Base-by-base conservation (phyloP, 306 rosid genomes). In the Medicago truncatula region DNA sequence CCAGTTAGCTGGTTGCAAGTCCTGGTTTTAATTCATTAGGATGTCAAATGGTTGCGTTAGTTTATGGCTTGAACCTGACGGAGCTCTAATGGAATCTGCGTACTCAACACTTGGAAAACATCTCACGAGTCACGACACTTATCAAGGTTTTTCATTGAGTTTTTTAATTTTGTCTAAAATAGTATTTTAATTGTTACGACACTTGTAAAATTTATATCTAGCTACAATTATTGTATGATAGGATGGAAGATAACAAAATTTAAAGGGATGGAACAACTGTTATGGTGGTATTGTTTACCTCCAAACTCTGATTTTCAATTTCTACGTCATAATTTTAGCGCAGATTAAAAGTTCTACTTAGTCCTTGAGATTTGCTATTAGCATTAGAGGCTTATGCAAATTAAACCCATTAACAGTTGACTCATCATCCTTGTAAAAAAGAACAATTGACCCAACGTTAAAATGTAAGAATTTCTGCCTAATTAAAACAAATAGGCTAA, bases 241-340 rank as follows among this genome's bases (percentile, higher is more conserved):
- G 62, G 56, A 65, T 73, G 59, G 74, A 70, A 47, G 20, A 36
- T 38, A 36, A 60, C 40, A 0, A 72, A 64, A 73, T 65, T 78
- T 41, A 74, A 68, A 59, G 34, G 60, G 43, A 25, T 53, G 75
- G 54, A 73, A 23, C 52, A 46, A 25, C 70, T 66, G 8, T 21
- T 73, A 10, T 17, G 21, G 31, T 56, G 5, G 6, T 59, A 40
- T 56, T 18, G 49, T 52, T 69, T 39, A 23, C 52, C 53, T 72
- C 56, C 73, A 71, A 63, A 63, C 47, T 50, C 39, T 78, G 58
- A 10, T 52, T 62, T 52, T 62, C 47, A 79, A 41, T 41, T 70
- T 70, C 57, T 23, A 23, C 18, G 59, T 56, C 63, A 28, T 38
- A 43, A 31, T 71, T 65, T 43, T 53, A 43, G 41, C 3, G 25